phyloP scores from a whole-genome alignment of 768 basidiomycete species.

The Rhodotorula babjevae region DNA sequence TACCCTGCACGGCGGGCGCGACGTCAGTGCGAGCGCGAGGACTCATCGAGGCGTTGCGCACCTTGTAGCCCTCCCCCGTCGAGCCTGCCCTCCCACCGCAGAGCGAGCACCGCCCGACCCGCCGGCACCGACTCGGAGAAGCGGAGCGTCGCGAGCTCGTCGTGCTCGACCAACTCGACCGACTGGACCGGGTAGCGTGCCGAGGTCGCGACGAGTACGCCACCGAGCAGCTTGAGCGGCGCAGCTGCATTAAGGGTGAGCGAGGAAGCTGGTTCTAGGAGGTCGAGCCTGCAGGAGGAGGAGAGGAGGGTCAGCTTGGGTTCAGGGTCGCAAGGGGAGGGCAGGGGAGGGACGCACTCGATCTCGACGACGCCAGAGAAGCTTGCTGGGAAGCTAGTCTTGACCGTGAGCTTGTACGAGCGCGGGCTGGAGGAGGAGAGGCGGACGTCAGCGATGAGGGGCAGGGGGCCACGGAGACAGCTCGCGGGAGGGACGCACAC shows the following conservation, averaged over 20 bases:
- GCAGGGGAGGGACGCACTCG: not conserved
- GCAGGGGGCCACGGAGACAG: not conserved
- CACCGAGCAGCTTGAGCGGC: conserved; percentile 1
- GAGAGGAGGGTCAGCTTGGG: not conserved
- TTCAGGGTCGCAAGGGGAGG: no score
- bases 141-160: not conserved
- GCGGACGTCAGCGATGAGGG: not conserved
- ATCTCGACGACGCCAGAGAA: conserved; percentile 15
- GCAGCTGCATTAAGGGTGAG: conserved; percentile 10
- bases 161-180: not conserved
- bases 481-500: not conserved
- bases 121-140: not conserved
- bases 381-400: not conserved
- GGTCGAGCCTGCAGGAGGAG: conserved; percentile 3
- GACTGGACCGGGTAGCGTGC: not conserved
- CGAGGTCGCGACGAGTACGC: not conserved
- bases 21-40: not conserved
- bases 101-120: conserved; percentile 7
- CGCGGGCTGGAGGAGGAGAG: not conserved
- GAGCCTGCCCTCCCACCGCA: conserved; percentile 14
- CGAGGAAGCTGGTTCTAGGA: not conserved
- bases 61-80: not conserved
- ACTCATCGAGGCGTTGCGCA: no score
- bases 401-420: conserved; percentile 4
- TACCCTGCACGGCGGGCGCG: not conserved